Evolutionary conservation across 139 green algal species (phyloP), one percentile per base, ranked within the genome.

Genomic region (Chlamydomonas applanata): DNA sequence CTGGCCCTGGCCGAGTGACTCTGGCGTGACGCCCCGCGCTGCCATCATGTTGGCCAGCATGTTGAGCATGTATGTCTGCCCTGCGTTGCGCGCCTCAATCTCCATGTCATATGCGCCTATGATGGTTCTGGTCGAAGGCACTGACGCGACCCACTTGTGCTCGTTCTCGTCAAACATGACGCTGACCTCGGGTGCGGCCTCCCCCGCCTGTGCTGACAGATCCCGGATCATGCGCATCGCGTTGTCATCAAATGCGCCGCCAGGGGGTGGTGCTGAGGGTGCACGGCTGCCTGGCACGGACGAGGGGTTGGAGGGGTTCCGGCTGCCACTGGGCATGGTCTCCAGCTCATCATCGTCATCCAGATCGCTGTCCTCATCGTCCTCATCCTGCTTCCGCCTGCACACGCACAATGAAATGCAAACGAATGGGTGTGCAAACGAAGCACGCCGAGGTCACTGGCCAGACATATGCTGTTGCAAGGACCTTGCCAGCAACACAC

Each of bases 121-220:
- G 7, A 49, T 49, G 7, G 11, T 49, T 7, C 11, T 49, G 7
- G 40, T 49, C 11, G 40, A 49, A 19, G 40, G 20, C 19, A 77
- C 17, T 3, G 71, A 34, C 11, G 57, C 71, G 2, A 59, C 57
- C 71, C 71, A 77, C 32, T 61, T 70, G 35, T 40, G 11, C 25
- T 53, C 5, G 32, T 14, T 44, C 22, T 59, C 57, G 56, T 77
- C 71, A 44, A 52, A 70, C 32, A 63, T 70, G 36, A 77, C 45
- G 20, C 34, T 29, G 4, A 57, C 35, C 17, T 72, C 24, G 4
- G 54, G n/a, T 27, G 54, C 54, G 4, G 9, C 13, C 22, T 62
- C 54, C 7, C 22, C 54, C n/a, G 54, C 54, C 54, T 62, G 54
- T 7, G 24, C 54, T 29, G 22, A 29, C 54, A 62, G 54, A 7